Evolutionary conservation across 2,329 filamentous ascomycete genomes (phyloP).

Genomic region (Piedraia hortae): DNA sequence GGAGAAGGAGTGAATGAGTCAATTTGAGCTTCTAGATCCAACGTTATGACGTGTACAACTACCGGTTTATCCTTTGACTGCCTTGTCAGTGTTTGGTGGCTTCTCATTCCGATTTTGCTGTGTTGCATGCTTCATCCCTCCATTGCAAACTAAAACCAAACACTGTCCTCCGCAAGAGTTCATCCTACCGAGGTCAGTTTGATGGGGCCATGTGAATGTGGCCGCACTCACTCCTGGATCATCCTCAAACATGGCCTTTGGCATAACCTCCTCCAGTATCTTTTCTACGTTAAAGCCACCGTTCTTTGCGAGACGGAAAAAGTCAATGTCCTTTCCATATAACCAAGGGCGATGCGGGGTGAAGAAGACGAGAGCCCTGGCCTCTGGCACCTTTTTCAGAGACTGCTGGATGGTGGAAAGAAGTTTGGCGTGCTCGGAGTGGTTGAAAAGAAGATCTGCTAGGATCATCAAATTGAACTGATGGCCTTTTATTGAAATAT

Average conservation of each 20-base stretch:
- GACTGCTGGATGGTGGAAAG: conserved; percentile 42
- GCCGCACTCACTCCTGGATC: conserved; percentile 39
- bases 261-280: conserved; percentile 56
- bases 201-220: neutral
- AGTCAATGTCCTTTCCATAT: conserved; percentile 54
- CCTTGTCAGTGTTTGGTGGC: too few relatives aligned
- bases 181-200: conserved; percentile 24
- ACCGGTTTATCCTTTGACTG: neutral
- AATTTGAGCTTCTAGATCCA: too few relatives aligned
- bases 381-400: conserved; percentile 26
- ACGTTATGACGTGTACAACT: too few relatives aligned
- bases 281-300: conserved; percentile 52
- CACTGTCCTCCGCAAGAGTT: conserved; percentile 54
- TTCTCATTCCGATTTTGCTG: neutral
- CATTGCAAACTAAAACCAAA: conserved; percentile 51
- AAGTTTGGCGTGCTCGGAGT: conserved; percentile 59
- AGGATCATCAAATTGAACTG: conserved; percentile 62
- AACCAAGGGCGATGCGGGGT: conserved; percentile 86
- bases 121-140: conserved; percentile 10
- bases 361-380: conserved; percentile 66
- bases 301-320: conserved; percentile 51
- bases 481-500: conserved; percentile 7
- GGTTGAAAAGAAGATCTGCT: conserved; percentile 74
- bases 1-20: conserved; percentile 2
- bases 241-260: conserved; percentile 66